Base-by-base conservation (phyloP, 23 red algal genomes). In the Cyanidioschyzon merolae region DNA sequence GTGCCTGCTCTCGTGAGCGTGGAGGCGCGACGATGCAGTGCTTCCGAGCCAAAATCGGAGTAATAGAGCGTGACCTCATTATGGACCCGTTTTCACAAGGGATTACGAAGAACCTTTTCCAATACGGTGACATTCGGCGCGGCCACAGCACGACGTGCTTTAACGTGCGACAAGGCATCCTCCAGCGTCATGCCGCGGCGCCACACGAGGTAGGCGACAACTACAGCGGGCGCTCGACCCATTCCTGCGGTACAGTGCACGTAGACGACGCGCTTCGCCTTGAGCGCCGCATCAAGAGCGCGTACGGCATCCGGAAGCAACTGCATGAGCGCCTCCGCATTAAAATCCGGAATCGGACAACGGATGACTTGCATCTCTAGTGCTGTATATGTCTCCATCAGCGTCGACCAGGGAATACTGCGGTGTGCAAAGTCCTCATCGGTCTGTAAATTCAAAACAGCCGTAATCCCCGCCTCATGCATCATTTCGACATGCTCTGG, bases 391-490 rank as follows among this genome's bases (percentile, higher is more conserved):
- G 37, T 54, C 3, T 50, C 71, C 39, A 79, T 26, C 24, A 94
- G 78, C 30, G 67, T 36, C 40, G 37, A 34, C 90, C 90, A 94
- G 37, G 87, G 68, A 18, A 94, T 82, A 24, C 59, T 75, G 15
- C 90, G 84, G 77, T 94, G 90, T 68, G 77, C 38, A 82, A 94
- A 94, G 78, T 94, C 90, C 80, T 94, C 90, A 76, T 94, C 84
- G 2, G 90, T 94, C 81, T 94, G 90, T 79, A 88, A 38, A 59
- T 94, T 94, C 41, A 94, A 75, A 26, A 94, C 90, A 18, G 80
- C 90, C 32, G 90, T 94, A 16, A 80, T 85, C 58, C 90, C 90
- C 38, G 68, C 83, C 0, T 68, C 74, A 58, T 75, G 79, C 38
- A 94, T 77, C 54, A 38, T 58, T 24, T 87, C 84, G 31, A 94